Conservation (phyloP, 495 filamentous ascomycete species). For the Xeromyces bisporus region DNA sequence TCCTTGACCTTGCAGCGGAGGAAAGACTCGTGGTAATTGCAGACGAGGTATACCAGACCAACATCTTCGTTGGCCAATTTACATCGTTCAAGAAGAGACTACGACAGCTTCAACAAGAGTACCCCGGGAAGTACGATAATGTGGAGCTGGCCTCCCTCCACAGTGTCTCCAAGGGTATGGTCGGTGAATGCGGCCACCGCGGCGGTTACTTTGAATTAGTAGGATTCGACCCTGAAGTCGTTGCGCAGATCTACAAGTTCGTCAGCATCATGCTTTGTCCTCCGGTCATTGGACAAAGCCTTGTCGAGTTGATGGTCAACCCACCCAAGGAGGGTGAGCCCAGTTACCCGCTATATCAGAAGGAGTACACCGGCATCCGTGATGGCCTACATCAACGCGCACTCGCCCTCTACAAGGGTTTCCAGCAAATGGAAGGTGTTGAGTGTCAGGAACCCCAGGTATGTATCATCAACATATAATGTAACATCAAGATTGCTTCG, state of each 20-base stretch:
- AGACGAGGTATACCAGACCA: conserved; percentile 98
- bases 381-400: conserved; percentile 61
- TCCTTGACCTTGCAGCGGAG: conserved; percentile 70
- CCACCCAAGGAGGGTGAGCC: conserved; percentile 69
- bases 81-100: conserved; percentile 86
- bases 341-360: conserved; percentile 61
- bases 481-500: not conserved
- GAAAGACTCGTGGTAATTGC: conserved; percentile 80
- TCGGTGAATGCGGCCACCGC: conserved; percentile 93
- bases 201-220: conserved; percentile 93
- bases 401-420: conserved; percentile 69
- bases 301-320: conserved; percentile 95
- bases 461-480: conserved; percentile 2
- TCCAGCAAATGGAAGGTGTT: conserved; percentile 89
- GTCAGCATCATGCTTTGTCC: conserved; percentile 90
- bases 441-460: conserved; percentile 65
- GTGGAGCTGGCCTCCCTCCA: conserved; percentile 79
- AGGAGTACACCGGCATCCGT: conserved; percentile 71
- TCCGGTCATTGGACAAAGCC: conserved; percentile 86
- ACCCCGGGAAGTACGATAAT: conserved; percentile 57
- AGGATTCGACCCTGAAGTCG: conserved; percentile 71
- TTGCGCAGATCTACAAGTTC: conserved; percentile 94
- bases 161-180: conserved; percentile 89
- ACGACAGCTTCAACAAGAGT: conserved; percentile 61
- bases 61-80: conserved; percentile 87